Base-by-base conservation (phyloP, 768 basidiomycete species). In the Collybia nuda region DNA sequence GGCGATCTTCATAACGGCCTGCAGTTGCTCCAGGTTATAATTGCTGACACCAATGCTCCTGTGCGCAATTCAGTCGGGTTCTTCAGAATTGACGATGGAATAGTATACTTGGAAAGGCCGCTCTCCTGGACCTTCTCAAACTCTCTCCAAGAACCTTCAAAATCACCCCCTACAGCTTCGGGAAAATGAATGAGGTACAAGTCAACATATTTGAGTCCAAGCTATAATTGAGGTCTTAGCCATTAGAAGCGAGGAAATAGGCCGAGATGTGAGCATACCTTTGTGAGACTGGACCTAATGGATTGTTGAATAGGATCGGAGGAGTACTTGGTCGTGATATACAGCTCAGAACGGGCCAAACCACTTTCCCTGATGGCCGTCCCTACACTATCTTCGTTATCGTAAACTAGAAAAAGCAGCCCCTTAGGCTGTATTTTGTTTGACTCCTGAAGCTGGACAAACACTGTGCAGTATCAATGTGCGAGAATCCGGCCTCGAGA, bases 131-230 rank as follows among this genome's bases (percentile, higher is more conserved):
- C 66, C 26, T 71, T 67, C 57, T 86, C 85, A 51, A 87, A 78
- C 40, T 78, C 72, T 45, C 64, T 65, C 87, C 87, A 90, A 4
- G 63, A 58, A 2, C 54, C 55, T 47, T 74, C 68, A 53, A 75
- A 54, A 37, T 76, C 66, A 7, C 58, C 53, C 12, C 63, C 50
- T 6, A 74, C 55, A 7, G 53, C 1, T 0, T 5, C 18, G 1
- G 86, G 84, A 3, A 37, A 37, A 56, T 90, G 88, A 32, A 90
- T 79, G 38, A 90, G 79, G 66, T 90, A 90, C 8, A 90, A 65
- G 59, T 90, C 86, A 4, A 90, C 69, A 29, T 80, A 74, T 44
- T 75, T 67, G 11, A 88, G 55, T 0, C 78, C 81, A 8, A 90
- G 77, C 86, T 90, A 55, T 14, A 44, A 22, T 56, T 17, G 42